Conservation (phyloP, 108 stramenopile species). For the Pseudonitzschia delicatissima region DNA sequence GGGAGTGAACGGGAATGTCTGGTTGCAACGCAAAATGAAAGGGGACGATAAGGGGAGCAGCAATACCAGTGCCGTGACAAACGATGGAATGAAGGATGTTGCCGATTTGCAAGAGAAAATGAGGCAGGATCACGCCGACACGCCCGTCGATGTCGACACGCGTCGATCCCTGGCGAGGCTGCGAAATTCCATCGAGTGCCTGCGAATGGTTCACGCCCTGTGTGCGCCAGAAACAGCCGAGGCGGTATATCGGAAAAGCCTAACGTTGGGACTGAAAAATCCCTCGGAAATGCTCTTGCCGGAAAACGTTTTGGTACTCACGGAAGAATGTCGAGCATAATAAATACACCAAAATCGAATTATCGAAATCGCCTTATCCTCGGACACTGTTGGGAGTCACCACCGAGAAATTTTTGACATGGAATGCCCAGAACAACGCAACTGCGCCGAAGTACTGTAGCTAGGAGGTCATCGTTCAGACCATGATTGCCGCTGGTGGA, state of each 20-base stretch:
- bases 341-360: too few species aligned
- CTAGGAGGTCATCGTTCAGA: too few species aligned
- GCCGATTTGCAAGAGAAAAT: conserved; percentile 78
- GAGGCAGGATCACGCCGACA: conserved; percentile 62
- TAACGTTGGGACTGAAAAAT: conserved; percentile 30
- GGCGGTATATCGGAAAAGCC: conserved; percentile 47
- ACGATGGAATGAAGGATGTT: conserved; percentile 31
- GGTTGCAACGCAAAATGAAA: conserved; percentile 78
- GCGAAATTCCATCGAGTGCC: conserved; percentile 72
- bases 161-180: conserved; percentile 60
- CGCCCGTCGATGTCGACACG: conserved; percentile 45
- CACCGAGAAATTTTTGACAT: too few species aligned
- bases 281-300: conserved; percentile 69
- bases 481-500: too few species aligned
- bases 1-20: conserved; percentile 85
- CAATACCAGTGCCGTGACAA: conserved; percentile 37
- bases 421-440: too few species aligned
- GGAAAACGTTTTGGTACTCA: conserved; percentile 56
- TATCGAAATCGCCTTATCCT: too few species aligned
- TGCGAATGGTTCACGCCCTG: conserved; percentile 57
- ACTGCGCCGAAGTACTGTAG: too few species aligned
- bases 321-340: conserved; percentile 21
- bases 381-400: too few species aligned
- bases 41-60: conserved; percentile 24
- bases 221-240: conserved; percentile 70